Percentiles rank a stretch among this genome's conserved stretches.
phyloP scores from a whole-genome alignment of 345 rosid species.

The Syzygium grande region DNA sequence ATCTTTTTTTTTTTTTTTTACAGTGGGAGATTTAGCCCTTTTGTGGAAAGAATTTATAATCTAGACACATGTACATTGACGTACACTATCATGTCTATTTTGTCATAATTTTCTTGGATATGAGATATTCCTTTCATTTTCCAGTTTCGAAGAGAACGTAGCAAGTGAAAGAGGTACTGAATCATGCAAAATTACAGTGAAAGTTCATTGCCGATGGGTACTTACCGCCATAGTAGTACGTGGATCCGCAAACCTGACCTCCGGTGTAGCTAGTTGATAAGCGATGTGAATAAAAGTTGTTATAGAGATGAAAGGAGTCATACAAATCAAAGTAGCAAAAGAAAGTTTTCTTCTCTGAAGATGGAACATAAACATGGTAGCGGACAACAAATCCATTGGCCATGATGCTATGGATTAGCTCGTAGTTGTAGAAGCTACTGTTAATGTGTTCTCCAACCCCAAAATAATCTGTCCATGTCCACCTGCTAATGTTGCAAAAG shows the following conservation, averaged over 20 bases:
- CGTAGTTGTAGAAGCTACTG: neutral
- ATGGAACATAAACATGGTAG: too few species aligned
- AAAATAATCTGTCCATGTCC: neutral
- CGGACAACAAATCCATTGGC: neutral
- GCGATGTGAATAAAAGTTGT: accelerated
- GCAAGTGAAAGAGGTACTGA: neutral
- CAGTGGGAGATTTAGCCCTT: neutral
- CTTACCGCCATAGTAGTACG: neutral
- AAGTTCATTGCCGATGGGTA: neutral
- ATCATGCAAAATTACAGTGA: neutral
- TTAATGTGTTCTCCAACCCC: neutral
- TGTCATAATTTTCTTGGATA: neutral
- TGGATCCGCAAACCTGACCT: neutral
- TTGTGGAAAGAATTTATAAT: neutral
- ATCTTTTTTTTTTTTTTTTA: neutral
- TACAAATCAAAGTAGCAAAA: neutral
- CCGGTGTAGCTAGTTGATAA: accelerated
- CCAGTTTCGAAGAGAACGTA: neutral
- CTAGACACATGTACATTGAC: neutral
- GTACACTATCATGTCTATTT: neutral
- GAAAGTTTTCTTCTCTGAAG: neutral
- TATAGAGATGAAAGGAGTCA: accelerated
- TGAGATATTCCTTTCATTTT: neutral
- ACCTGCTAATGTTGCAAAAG: neutral
- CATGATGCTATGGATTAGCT: neutral